Conservation (phyloP, 345 rosid genomes). For the Ricinus communis region DNA sequence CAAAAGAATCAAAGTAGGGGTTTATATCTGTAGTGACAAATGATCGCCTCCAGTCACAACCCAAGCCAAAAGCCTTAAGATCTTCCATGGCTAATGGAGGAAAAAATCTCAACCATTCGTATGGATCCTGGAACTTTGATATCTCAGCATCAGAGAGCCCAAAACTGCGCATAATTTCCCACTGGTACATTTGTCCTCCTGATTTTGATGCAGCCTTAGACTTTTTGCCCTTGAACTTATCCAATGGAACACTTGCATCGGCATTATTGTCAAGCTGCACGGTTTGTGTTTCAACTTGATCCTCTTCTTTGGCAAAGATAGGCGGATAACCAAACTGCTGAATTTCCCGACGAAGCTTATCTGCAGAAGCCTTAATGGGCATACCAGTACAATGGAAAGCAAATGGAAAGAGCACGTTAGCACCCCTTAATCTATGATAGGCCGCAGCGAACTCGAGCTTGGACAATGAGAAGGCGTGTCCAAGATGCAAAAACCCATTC, state of each 20-base stretch:
- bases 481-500: conserved; percentile 81
- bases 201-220: conserved; percentile 87
- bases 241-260: conserved; percentile 37
- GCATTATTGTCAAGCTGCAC: conserved; percentile 53
- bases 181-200: conserved; percentile 73
- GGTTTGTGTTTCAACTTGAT: conserved; percentile 23
- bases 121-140: conserved; percentile 65
- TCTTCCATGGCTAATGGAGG: conserved; percentile 81
- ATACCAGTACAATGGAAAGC: conserved; percentile 95
- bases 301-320: conserved; percentile 45
- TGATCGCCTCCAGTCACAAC: conserved; percentile 93
- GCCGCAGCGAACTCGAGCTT: conserved; percentile 93
- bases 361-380: conserved; percentile 98
- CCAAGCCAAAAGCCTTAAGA: conserved; percentile 81
- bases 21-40: conserved; percentile 84
- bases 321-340: conserved; percentile 77
- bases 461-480: conserved; percentile 77
- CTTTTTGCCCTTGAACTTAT: conserved; percentile 77
- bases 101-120: conserved; percentile 71
- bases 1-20: conserved; percentile 75
- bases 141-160: conserved; percentile 76
- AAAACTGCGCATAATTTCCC: conserved; percentile 96
- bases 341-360: conserved; percentile 77
- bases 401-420: conserved; percentile 82
- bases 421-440: conserved; percentile 80